Percentiles rank a stretch among this genome's conserved stretches.
These are phyloP conservation scores for Flaveria linearis DNA, from an alignment of 129 eudicot genomes.

Conservation along the genomic window DNA sequence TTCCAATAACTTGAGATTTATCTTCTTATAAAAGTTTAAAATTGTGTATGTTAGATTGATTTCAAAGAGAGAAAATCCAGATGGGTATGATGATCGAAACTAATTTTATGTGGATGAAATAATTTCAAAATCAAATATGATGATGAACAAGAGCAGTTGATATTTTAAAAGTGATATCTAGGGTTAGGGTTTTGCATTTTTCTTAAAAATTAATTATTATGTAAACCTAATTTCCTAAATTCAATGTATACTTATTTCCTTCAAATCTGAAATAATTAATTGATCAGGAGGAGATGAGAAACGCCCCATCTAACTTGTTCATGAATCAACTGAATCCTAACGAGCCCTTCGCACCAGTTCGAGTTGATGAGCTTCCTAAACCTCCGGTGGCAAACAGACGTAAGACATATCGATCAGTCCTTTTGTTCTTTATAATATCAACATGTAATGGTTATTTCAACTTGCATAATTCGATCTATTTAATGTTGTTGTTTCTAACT, in stretches of 20 bases:
- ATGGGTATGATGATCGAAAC: background rate
- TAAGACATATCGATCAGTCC: slow-evolving; percentile 36
- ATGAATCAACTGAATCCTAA: slow-evolving; percentile 61
- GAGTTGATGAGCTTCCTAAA: slow-evolving; percentile 81
- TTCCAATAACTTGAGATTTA: no score
- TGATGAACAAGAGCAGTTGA: background rate
- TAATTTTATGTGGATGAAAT: background rate
- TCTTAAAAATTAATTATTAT: background rate
- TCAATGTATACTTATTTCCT: background rate
- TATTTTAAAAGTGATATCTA: slow-evolving; percentile 18
- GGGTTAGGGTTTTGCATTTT: slow-evolving; percentile 41
- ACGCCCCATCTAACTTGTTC: slow-evolving; percentile 58
- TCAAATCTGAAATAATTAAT: background rate
- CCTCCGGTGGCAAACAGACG: slow-evolving; percentile 89
- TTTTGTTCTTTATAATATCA: background rate
- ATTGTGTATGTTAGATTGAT: background rate
- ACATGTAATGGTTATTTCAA: background rate
- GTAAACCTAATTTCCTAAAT: slow-evolving; percentile 1
- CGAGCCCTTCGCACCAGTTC: slow-evolving; percentile 55
- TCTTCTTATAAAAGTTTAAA: no score
- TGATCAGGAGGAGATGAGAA: slow-evolving; percentile 78
- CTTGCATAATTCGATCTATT: slow-evolving; percentile 8
- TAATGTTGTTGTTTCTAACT: slow-evolving; percentile 20
- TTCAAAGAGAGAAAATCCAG: slow-evolving; percentile 7
- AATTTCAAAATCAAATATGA: background rate